Evolutionary conservation across 164 flowering plant genomes (phyloP).

Genomic region (Litsea cubeba): DNA sequence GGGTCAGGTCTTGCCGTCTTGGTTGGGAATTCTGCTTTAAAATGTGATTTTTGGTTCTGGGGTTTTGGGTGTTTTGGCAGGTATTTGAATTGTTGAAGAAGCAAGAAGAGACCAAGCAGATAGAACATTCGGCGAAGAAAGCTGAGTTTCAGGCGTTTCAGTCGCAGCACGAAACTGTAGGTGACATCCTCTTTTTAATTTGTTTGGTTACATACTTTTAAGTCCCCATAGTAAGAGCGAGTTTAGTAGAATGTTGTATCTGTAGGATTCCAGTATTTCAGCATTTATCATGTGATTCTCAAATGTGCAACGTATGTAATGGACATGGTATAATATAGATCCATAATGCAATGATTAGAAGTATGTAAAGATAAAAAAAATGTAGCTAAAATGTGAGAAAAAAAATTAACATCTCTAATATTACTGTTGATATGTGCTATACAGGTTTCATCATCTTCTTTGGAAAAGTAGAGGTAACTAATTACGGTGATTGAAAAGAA

Average conservation of each 20-base stretch:
- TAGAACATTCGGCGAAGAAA: constrained; percentile 41
- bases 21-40: not conserved
- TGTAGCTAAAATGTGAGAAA: not conserved
- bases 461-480: not conserved
- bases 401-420: no score
- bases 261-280: not conserved
- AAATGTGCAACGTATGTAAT: not conserved
- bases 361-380: not conserved
- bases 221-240: not conserved
- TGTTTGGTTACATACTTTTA: not conserved
- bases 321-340: not conserved
- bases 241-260: not conserved
- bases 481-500: not conserved
- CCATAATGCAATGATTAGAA: not conserved
- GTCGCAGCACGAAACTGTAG: constrained; percentile 73
- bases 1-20: not conserved
- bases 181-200: not conserved
- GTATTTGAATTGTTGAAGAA: constrained; percentile 61
- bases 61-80: constrained; percentile 26
- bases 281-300: not conserved
- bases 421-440: not conserved
- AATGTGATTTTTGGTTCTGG: not conserved
- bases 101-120: constrained; percentile 78
- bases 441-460: not conserved
- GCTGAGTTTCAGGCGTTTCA: constrained; percentile 65